Base-by-base conservation (phyloP, 169 alveolate species). In the Cryptosporidium meleagridis region DNA sequence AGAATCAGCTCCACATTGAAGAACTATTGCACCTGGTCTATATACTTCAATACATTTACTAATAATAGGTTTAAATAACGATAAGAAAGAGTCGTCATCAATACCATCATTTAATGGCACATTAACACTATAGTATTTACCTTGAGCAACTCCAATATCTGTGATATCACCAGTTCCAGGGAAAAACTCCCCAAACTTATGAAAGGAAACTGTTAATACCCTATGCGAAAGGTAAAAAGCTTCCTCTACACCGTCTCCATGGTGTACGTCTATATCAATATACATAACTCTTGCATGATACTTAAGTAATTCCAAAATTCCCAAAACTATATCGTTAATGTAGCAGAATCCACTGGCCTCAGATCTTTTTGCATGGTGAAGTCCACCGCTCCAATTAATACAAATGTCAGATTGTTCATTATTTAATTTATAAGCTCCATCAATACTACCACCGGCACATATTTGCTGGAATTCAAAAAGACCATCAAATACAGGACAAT, bases 341-440 rank as follows among this genome's bases (percentile, higher is more conserved):
- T 98, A 98, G 87, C 99, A 98, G 95, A 98, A 98, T 1, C 99
- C 99, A 48, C 99, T 96, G 1, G 99, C 99, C 85, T 97, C 99
- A 18, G 97, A 95, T 87, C 97, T 95, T 91, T 97, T 98, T 5
- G 99, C 99, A 91, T 97, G 99, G 89, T 98, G 99, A 62, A 98
- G 93, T n/a, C 99, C 99, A 0, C 99, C 99, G 10, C 99, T 97
- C 99, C 99, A 98, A 89, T 98, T 98, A 53, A 98, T 95, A 75
- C 98, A 96, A 29, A 98, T 97, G 91, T 98, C 99, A 18, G 99
- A 97, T 85, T 96, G 97, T 62, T 95, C 96, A 69, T 96, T 96
- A 75, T 98, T 98, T 71, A 98, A 92, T 69, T 96, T 87, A 73
- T 96, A 92, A 7, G 99, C 99, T 9, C 98, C 98, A 93, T 97